Evolutionary conservation across 257 asterid species (phyloP), one percentile per base, ranked within the genome.

Genomic region (Primulina eburnea): DNA sequence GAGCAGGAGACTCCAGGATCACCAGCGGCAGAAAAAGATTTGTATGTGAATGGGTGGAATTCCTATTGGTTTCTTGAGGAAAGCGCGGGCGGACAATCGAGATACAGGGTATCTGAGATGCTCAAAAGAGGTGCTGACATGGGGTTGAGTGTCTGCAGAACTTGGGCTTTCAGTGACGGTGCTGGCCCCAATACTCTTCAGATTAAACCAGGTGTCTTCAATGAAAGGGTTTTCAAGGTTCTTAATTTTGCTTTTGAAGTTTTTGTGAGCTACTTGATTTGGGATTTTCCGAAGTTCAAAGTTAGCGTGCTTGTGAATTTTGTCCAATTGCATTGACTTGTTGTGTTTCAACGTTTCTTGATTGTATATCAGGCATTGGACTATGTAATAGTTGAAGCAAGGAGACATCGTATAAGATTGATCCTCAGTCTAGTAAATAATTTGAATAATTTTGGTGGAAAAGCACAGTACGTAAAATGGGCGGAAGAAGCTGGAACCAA

Each of bases 101-200:
- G 87, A 76, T 53, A 77, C 11, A 83, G 78, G 76, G 89, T 86
- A 26, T 69, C 85, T 14, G 70, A 78, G 78, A 86, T 86, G 88
- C 47, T 86, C 64, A 72, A 68, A 61, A 78, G 69, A 60, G 88
- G 87, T 11, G 80, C 82, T 38, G 52, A 74, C 47, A 81, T 86
- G 91, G 87, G 89, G 12, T 65, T 83, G 66, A 83, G 79, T 52
- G 85, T 86, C 70, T 86, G 89, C 64, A 69, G 89, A 68, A 86
- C 89, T 60, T 86, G 91, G 86, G 91, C 87, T 65, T 86, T 86
- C 80, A 86, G 75, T 24, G 91, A 86, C 59, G 91, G 89, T 8
- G 73, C 78, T 59, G 75, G 75, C 4, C 76, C 82, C 34, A 70
- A 69, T 65, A 64, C 81, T 56, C 85, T 86, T 65, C 91, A 86